Evolutionary conservation across 148 eudicot genomes (phyloP).

Genomic region (Fagopyrum homotropicum): DNA sequence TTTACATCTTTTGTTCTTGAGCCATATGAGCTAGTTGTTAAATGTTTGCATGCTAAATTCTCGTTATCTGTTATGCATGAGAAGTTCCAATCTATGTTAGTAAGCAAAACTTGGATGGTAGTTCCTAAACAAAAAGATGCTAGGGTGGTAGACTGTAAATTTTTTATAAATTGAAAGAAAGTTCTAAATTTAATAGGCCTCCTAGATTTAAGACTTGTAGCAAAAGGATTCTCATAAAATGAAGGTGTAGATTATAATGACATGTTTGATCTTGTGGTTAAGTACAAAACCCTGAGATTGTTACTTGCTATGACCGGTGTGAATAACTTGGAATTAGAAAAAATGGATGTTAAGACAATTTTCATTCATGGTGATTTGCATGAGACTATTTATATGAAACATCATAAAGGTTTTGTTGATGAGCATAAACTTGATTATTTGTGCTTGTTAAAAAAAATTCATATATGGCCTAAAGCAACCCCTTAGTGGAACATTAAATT

Average conservation of each 20-base stretch:
- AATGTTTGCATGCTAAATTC: neutral
- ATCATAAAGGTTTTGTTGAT: neutral
- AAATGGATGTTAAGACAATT: neutral
- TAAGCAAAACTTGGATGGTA: neutral
- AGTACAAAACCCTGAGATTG: neutral
- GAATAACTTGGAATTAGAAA: neutral
- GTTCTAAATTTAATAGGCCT: neutral
- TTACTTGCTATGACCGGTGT: neutral
- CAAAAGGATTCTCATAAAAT: neutral
- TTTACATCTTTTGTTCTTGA: neutral
- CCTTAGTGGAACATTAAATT: neutral
- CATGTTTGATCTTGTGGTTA: neutral
- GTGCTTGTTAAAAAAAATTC: neutral
- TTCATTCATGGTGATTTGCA: neutral
- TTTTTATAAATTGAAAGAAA: neutral
- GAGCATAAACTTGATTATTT: no score
- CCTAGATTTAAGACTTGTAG: neutral
- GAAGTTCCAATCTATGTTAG: no score
- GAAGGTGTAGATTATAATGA: neutral
- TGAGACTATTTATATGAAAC: neutral
- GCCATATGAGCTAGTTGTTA: neutral
- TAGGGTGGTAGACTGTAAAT: neutral
- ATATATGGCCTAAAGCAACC: no score
- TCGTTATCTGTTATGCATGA: neutral
- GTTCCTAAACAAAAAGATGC: neutral